Evolutionary conservation across 2,329 filamentous ascomycete genomes (phyloP), one percentile per base, ranked within the genome.

Genomic region (Fusarium duplospermum): DNA sequence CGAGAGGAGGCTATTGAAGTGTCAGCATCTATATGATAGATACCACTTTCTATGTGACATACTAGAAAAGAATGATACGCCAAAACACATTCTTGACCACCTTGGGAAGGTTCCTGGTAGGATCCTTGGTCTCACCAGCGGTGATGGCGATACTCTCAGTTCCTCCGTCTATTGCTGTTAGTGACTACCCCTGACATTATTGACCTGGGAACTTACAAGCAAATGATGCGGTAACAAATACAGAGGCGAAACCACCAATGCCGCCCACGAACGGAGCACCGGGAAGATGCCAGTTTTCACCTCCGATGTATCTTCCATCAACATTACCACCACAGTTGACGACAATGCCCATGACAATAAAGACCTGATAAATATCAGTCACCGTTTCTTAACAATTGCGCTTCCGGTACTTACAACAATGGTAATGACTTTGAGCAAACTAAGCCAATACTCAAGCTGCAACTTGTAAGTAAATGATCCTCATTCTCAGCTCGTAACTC

Each of bases 11-110:
- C 82, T 83, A 2, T n/a, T 5, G 24, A 13, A n/a, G 4, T 54
- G 65, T 76, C 8, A 73, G 65, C 22, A 7, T 31, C 13, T 2
- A 29, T 22, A 16, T 4, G 4, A 11, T 27, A 13, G 6, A 9
- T 8, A 11, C 4, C 2, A 8, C n/a, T 13, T 1, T 31, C 9
- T 31, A 9, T 2, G 29, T 31, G 29, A 50, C 80, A 2, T 74
- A 82, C 81, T 83, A 83, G 80, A 90, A 90, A 10, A 89, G 83
- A 4, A 90, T 70, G 62, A 90, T 90, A 6, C 90, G 87, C 89
- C 89, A 92, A 76, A 92, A 91, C 42, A 91, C 89, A 64, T 92
- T 92, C 73, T 89, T 89, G 54, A 92, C 89, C 4, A 92, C 91
- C 4, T 86, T 86, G 2, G 91, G 91, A 36, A 93, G 82, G 65